Evolutionary conservation across 2,329 filamentous ascomycete species (phyloP).

Genomic region (Ophiostoma himal-ulmi): DNA sequence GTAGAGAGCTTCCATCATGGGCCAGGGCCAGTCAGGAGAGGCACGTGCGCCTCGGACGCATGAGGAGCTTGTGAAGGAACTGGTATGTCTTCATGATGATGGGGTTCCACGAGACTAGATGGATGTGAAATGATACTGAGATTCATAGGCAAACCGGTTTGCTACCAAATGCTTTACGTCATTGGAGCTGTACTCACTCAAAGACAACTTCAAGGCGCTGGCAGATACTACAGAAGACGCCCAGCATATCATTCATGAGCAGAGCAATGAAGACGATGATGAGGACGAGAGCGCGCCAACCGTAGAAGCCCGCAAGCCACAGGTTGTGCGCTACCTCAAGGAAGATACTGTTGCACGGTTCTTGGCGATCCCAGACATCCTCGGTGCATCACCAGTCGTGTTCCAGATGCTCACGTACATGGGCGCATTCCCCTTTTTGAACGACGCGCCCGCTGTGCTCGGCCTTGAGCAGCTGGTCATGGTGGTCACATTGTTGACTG

Average conservation of each 20-base stretch:
- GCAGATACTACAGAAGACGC: slow-evolving; percentile 43
- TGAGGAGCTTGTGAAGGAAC: slow-evolving; percentile 46
- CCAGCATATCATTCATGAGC: neutral
- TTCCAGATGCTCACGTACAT: slow-evolving; percentile 68
- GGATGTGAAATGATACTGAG: neutral
- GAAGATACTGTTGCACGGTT: slow-evolving; percentile 66
- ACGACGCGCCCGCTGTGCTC: slow-evolving; percentile 63
- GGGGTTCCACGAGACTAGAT: neutral
- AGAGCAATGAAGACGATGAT: neutral
- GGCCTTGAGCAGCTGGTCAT: slow-evolving; percentile 66
- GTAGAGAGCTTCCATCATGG: slow-evolving; percentile 37
- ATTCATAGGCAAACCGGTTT: slow-evolving; percentile 54
- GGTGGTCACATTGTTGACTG: slow-evolving; percentile 66
- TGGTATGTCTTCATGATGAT: slow-evolving; percentile 37
- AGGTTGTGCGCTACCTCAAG: slow-evolving; percentile 58
- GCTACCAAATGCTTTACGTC: slow-evolving; percentile 64
- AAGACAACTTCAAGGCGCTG: slow-evolving; percentile 65
- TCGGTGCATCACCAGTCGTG: slow-evolving; percentile 60
- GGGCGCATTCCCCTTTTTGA: slow-evolving; percentile 67
- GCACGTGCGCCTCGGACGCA: slow-evolving; percentile 41
- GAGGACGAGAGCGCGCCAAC: neutral
- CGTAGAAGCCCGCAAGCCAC: neutral
- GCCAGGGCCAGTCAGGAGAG: slow-evolving; percentile 47
- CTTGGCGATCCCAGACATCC: slow-evolving; percentile 65
- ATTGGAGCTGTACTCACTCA: slow-evolving; percentile 67